Percentiles rank a stretch among this genome's conserved stretches.
Conservation (phyloP, 495 filamentous ascomycete genomes). For the Antarctomyces pellizariae region DNA sequence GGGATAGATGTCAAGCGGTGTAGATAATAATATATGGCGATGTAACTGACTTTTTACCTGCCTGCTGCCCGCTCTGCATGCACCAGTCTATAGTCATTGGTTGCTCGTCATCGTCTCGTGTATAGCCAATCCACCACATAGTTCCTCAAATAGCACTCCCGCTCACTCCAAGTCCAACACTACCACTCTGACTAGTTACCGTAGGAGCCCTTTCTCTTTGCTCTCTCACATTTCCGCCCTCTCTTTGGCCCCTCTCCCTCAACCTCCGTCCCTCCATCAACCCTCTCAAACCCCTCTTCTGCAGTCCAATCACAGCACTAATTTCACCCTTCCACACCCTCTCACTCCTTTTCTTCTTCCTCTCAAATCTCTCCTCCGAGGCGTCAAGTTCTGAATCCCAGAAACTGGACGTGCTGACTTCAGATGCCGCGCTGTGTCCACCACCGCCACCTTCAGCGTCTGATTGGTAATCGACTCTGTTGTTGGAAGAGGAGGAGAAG, state of each 20-base stretch:
- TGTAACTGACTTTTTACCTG: too few species aligned
- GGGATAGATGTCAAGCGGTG: too few species aligned
- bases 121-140: too few species aligned
- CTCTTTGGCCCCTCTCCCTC: conserved; percentile 36
- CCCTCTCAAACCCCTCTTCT: conserved; percentile 79
- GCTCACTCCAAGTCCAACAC: too few species aligned
- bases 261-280: conserved; percentile 87
- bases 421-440: conserved; percentile 15
- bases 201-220: too few species aligned
- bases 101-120: too few species aligned
- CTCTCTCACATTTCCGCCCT: conserved; percentile 12
- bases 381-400: conserved; percentile 10
- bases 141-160: too few species aligned
- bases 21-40: too few species aligned
- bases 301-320: conserved; percentile 84
- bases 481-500: conserved; percentile 3
- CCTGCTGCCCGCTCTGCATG: too few species aligned
- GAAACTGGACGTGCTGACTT: conserved; percentile 15
- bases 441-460: conserved; percentile 6
- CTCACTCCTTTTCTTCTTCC: conserved; percentile 34
- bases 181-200: too few species aligned
- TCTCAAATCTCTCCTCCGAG: conserved; percentile 8
- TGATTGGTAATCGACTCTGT: conserved; percentile 1
- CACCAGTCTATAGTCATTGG: too few species aligned
- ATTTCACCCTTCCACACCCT: conserved; percentile 69